Evolutionary conservation across 2,329 filamentous ascomycete genomes (phyloP).

Genomic region (Colletotrichum gloeosporioides): DNA sequence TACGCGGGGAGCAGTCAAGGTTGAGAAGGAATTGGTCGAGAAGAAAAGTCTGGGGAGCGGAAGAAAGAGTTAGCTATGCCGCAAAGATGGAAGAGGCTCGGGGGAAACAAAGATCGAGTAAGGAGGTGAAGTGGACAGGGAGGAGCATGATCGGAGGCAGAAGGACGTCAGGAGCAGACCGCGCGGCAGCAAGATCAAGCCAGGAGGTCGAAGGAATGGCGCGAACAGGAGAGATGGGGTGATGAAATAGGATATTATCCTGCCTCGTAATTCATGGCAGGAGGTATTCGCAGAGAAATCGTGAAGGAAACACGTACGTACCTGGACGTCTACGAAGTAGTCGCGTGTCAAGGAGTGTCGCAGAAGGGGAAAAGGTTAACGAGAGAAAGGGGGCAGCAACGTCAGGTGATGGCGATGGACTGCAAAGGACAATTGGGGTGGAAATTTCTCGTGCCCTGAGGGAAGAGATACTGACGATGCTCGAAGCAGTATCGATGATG

Average conservation of each 20-base stretch:
- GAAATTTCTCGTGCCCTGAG: not conserved
- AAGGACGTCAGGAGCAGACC: not conserved
- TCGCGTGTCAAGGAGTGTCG: constrained; percentile 42
- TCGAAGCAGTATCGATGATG: constrained; percentile 24
- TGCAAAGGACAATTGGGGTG: constrained; percentile 3
- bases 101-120: not conserved
- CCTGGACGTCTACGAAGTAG: constrained; percentile 26
- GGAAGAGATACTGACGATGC: constrained; percentile 16
- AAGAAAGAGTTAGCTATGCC: constrained; percentile 29
- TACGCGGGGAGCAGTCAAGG: constrained; percentile 32
- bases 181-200: not conserved
- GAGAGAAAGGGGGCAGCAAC: constrained; percentile 27
- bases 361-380: constrained; percentile 25
- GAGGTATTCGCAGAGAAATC: not conserved
- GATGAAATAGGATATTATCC: not conserved
- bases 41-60: constrained; percentile 29
- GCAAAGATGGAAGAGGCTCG: not conserved
- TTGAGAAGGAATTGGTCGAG: constrained; percentile 24
- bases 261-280: not conserved
- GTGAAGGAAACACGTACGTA: constrained; percentile 23
- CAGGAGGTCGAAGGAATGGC: not conserved
- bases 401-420: not conserved
- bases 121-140: not conserved
- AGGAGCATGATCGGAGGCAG: constrained; percentile 2
- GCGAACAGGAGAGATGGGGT: not conserved